Conservation (phyloP, 1,284 basidiomycete genomes). For the Moesziomyces sp. region DNA sequence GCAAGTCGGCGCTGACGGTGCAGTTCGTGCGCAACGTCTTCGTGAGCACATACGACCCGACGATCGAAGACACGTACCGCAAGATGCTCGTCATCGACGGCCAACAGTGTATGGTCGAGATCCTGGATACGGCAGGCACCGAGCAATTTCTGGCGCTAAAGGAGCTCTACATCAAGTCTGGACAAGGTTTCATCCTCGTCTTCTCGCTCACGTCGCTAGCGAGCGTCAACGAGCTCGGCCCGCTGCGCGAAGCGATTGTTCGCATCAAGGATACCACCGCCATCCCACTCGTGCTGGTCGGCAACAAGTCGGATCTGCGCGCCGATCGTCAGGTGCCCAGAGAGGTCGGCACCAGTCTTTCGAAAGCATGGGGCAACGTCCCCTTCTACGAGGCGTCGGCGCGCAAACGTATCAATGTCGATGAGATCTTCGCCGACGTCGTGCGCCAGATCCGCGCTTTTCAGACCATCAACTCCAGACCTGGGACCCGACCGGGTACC, state of each 20-base stretch:
- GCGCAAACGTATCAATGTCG: constrained; percentile 58
- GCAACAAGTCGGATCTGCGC: constrained; percentile 60
- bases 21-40: constrained; percentile 63
- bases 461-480: constrained; percentile 22
- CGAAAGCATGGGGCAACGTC: constrained; percentile 60
- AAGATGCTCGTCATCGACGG: constrained; percentile 60
- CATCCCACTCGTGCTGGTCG: constrained; percentile 60
- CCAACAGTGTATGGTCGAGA: constrained; percentile 58
- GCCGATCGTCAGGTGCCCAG: constrained; percentile 59
- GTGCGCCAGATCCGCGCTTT: constrained; percentile 58
- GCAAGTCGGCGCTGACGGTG: constrained; percentile 60
- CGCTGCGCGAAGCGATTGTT: constrained; percentile 58
- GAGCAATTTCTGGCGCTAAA: constrained; percentile 64
- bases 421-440: constrained; percentile 60
- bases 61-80: constrained; percentile 64
- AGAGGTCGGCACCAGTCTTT: constrained; percentile 61
- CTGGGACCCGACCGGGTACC: constrained; percentile 3
- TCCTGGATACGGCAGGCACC: constrained; percentile 62
- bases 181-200: constrained; percentile 61
- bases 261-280: constrained; percentile 53
- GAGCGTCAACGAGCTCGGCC: constrained; percentile 60
- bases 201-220: constrained; percentile 60
- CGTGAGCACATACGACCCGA: constrained; percentile 63
- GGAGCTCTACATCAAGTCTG: constrained; percentile 61
- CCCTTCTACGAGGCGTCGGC: constrained; percentile 63